Percentiles rank a stretch among this genome's conserved stretches.
Evolutionary conservation across 2,329 filamentous ascomycete species (phyloP).

Genomic region (Epichloe gansuensis): DNA sequence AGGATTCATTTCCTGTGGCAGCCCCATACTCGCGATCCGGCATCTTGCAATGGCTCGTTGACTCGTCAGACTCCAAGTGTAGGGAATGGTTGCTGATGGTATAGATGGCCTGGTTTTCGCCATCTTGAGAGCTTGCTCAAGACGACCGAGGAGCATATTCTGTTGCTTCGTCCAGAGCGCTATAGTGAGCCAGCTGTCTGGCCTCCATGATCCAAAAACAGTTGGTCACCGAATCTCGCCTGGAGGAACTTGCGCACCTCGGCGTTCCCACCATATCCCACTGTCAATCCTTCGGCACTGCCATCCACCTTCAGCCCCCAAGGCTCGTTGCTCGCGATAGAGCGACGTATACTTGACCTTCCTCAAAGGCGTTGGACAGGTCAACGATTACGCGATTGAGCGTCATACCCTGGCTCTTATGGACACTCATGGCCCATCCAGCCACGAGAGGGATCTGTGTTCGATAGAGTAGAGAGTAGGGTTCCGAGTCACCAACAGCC

Average conservation of each 20-base stretch:
- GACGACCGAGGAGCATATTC: background rate
- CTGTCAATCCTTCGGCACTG: background rate
- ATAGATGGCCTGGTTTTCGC: background rate
- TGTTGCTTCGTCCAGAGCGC: background rate
- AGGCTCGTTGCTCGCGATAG: conserved; percentile 13
- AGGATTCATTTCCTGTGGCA: too few species aligned
- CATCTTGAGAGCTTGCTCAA: background rate
- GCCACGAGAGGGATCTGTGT: conserved; percentile 49
- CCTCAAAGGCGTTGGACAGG: conserved; percentile 37
- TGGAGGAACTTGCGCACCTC: background rate
- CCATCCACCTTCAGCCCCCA: conserved; percentile 10
- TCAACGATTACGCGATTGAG: conserved; percentile 46
- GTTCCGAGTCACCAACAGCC: conserved; percentile 31
- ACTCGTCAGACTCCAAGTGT: too few species aligned
- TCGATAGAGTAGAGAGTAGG: conserved; percentile 37
- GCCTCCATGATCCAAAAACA: background rate
- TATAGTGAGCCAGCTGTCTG: background rate
- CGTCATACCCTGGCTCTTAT: conserved; percentile 52
- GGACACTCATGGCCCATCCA: conserved; percentile 52
- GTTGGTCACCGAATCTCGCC: background rate
- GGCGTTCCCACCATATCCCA: background rate
- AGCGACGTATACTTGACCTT: conserved; percentile 47
- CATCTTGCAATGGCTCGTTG: too few species aligned
- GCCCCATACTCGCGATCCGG: too few species aligned
- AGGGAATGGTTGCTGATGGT: too few species aligned